Evolutionary conservation across 306 rosid species (phyloP), one percentile per base, ranked within the genome.

Genomic region (Clitoria ternatea): DNA sequence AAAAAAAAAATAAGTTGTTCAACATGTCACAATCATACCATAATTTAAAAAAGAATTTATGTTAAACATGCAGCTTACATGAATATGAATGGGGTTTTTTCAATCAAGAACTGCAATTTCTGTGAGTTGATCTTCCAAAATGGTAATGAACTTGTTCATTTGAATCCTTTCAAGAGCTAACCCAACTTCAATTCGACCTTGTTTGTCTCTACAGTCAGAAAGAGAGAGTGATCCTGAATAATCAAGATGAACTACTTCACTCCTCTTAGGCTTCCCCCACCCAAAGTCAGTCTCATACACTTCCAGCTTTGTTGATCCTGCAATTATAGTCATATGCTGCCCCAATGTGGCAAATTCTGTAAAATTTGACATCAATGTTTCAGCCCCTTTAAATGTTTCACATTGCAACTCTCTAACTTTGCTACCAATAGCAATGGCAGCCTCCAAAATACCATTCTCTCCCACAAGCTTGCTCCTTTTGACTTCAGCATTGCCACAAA

Each of bases 341-440:
- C 61, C 61, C 61, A 54, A 26, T 6, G 36, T 54, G 23, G 37
- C 62, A 27, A 55, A 55, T 27, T 55, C 39, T 6, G 20, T 27
- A n/a, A 55, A 55, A 14, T 30, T 56, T 0, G 63, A 56, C 63
- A 56, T 29, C 24, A 56, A 56, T 27, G 39, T 55, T 55, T 79
- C 82, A 2, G 45, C 64, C 22, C 81, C 84, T 45, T 62, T 40
- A 5, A 61, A 43, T 17, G 35, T 49, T 11, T 69, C 77, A 10
- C 49, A 4, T 47, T 79, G 29, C 67, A 75, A 13, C 19, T 27
- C 17, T 49, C 49, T 13, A 36, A 83, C 61, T 48, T 30, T 24
- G 14, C 26, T 36, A 39, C 80, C 82, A 52, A 83, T 72, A 19
- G 67, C 87, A 30, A 59, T 37, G 14, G 23, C 75, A 1, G 82